phyloP scores from a whole-genome alignment of 768 basidiomycete species.

The Sporobolomyces roseus region DNA sequence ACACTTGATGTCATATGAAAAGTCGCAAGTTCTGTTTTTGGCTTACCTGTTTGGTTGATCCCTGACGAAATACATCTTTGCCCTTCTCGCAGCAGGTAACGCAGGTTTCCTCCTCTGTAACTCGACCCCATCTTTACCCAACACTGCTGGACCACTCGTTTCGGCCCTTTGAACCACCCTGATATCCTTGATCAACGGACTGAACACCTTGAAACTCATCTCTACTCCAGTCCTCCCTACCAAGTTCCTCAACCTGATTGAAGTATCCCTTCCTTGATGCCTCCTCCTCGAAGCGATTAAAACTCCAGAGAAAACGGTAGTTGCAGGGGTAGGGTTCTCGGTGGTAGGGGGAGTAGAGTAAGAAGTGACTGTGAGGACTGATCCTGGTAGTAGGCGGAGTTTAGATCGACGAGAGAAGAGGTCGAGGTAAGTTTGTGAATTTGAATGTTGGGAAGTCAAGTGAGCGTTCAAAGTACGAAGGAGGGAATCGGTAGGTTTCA shows the following conservation, averaged over 20 bases:
- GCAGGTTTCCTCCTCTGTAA: slow-evolving; percentile 28
- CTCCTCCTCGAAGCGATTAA: slow-evolving; percentile 66
- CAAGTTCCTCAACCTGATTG: slow-evolving; percentile 83
- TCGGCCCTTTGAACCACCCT: slow-evolving; percentile 57
- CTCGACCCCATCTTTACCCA: slow-evolving; percentile 34
- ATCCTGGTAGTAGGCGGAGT: slow-evolving; percentile 69
- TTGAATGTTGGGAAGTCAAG: slow-evolving; percentile 31
- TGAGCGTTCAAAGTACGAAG: slow-evolving; percentile 37
- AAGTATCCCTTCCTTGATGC: slow-evolving; percentile 77
- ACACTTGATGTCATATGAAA: too few relatives aligned
- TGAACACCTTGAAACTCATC: slow-evolving; percentile 81
- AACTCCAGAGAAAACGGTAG: slow-evolving; percentile 71
- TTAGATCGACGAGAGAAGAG: slow-evolving; percentile 70
- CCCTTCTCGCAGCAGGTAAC: slow-evolving; percentile 22
- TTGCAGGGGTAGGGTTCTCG: slow-evolving; percentile 34
- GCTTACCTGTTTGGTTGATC: slow-evolving; percentile 38
- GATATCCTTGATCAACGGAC: slow-evolving; percentile 82
- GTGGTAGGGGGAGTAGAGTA: slow-evolving; percentile 66
- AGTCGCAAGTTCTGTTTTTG: too few relatives aligned
- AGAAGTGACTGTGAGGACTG: slow-evolving; percentile 74
- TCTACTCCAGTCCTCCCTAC: slow-evolving; percentile 88
- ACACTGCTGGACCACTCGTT: slow-evolving; percentile 25
- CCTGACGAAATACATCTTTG: slow-evolving; percentile 42
- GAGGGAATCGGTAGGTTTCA: slow-evolving; percentile 19
- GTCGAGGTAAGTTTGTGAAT: slow-evolving; percentile 45